Evolutionary conservation across 2,329 filamentous ascomycete genomes (phyloP).

Genomic region (Aspergillus candidus): DNA sequence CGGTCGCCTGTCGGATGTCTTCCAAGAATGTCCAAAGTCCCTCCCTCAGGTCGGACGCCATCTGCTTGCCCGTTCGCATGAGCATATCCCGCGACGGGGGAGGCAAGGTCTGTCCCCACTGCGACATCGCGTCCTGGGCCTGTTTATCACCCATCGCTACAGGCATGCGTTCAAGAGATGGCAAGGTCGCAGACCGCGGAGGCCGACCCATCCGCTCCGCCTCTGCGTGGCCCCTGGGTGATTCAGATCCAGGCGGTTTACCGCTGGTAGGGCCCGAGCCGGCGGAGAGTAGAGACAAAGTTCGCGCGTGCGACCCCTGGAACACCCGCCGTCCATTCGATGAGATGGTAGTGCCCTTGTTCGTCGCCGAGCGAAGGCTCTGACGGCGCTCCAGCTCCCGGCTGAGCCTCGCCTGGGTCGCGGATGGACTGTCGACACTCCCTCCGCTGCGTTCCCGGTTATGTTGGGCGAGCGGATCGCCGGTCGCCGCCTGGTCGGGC

Average conservation of each 20-base stretch:
- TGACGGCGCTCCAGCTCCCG: constrained; percentile 68
- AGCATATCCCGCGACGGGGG: constrained; percentile 47
- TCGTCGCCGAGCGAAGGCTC: constrained; percentile 52
- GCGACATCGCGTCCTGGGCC: constrained; percentile 32
- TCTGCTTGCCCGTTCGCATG: constrained; percentile 60
- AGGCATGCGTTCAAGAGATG: constrained; percentile 32
- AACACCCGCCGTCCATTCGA: constrained; percentile 58
- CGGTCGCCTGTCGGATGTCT: constrained; percentile 88
- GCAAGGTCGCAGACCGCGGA: constrained; percentile 37
- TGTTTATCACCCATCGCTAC: constrained; percentile 16
- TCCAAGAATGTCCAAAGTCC: constrained; percentile 93
- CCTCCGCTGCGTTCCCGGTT: constrained; percentile 23
- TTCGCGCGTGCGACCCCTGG: constrained; percentile 58
- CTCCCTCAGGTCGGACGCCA: constrained; percentile 82
- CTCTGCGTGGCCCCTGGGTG: constrained; percentile 10
- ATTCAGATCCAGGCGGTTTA: constrained; percentile 14
- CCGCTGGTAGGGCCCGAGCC: constrained; percentile 16
- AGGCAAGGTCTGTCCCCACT: constrained; percentile 39
- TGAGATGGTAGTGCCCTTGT: constrained; percentile 27
- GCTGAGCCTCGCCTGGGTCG: constrained; percentile 33
- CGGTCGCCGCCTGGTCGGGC: constrained; percentile 14
- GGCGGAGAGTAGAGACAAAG: constrained; percentile 76
- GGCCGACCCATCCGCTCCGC: constrained; percentile 28
- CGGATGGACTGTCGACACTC: constrained; percentile 20
- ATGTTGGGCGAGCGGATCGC: constrained; percentile 15